phyloP scores from a whole-genome alignment of 2,329 filamentous ascomycete genomes.

The Clonostachys rhizophaga region DNA sequence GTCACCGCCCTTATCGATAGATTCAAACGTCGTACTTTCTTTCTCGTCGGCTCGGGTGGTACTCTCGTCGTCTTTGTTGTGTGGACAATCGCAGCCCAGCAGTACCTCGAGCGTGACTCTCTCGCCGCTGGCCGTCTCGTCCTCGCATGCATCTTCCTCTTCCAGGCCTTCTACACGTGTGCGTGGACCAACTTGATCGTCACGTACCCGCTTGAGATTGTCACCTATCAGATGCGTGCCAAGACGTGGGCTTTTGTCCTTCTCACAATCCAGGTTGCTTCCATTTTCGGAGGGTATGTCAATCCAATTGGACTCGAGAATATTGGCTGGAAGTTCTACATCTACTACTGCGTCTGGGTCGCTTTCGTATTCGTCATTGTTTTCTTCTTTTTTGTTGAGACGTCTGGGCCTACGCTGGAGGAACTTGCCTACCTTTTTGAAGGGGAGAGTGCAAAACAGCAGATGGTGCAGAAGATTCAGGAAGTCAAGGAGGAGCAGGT shows the following conservation, averaged over 20 bases:
- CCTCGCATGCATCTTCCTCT: conserved; percentile 34
- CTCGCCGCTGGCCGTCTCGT: conserved; percentile 24
- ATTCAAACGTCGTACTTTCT: conserved; percentile 30
- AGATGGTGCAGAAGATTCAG: conserved; percentile 7
- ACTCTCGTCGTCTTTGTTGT: conserved; percentile 29
- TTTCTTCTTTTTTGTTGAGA: conserved; percentile 34
- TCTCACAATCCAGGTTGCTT: conserved; percentile 27
- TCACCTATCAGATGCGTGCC: conserved; percentile 33
- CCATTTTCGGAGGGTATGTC: conserved; percentile 31
- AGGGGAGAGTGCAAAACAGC: conserved; percentile 5
- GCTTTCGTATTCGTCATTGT: conserved; percentile 26
- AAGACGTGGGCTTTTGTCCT: conserved; percentile 34
- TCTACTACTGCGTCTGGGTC: conserved; percentile 33
- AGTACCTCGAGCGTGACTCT: conserved; percentile 24
- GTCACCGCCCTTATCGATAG: conserved; percentile 27
- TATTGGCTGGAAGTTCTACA: conserved; percentile 34
- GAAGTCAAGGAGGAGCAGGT: conserved; percentile 2
- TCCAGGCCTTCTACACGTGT: conserved; percentile 32
- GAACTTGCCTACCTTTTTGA: conserved; percentile 19
- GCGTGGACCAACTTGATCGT: conserved; percentile 37
- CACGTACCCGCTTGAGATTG: conserved; percentile 34
- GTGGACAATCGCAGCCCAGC: conserved; percentile 31
- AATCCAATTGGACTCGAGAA: conserved; percentile 29
- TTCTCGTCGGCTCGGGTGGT: conserved; percentile 28
- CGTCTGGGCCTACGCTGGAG: conserved; percentile 26